A percentile compares a stretch with the other conserved stretches of the same genome.
Evolutionary conservation across 352 stramenopile species (phyloP).

Genomic region (Phytophthora sp.): DNA sequence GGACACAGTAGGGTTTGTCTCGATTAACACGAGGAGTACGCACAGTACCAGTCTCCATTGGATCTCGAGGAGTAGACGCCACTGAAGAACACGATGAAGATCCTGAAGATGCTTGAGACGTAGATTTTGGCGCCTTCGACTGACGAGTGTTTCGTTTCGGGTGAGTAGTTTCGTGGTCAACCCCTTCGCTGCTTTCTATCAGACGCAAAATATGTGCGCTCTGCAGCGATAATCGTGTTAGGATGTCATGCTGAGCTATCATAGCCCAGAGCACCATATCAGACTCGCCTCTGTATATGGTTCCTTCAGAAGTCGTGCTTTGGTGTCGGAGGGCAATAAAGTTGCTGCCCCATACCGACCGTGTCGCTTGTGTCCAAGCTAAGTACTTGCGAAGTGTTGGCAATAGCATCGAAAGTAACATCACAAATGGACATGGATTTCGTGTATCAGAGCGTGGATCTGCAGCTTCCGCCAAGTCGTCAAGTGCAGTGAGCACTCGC

Average conservation of each 20-base stretch:
- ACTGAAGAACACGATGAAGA: constrained; percentile 25
- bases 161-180: constrained; percentile 29
- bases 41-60: background rate
- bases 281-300: constrained; percentile 2
- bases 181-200: constrained; percentile 56
- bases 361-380: constrained; percentile 48
- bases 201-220: constrained; percentile 37
- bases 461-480: constrained; percentile 18
- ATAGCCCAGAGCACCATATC: constrained; percentile 43
- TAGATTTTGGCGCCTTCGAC: constrained; percentile 2
- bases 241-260: constrained; percentile 52
- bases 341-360: constrained; percentile 39
- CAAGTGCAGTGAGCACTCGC: constrained; percentile 36
- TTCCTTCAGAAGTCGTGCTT: constrained; percentile 12
- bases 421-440: constrained; percentile 54
- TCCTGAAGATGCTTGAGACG: constrained; percentile 25
- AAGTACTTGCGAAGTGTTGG: constrained; percentile 65
- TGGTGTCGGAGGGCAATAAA: constrained; percentile 12
- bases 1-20: constrained; percentile 16
- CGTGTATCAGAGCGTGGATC: constrained; percentile 16
- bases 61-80: constrained; percentile 18
- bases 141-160: background rate
- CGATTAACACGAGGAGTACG: constrained; percentile 4
- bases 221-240: constrained; percentile 41
- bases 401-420: constrained; percentile 65